Base-by-base conservation (phyloP, 2,329 filamentous ascomycete species). In the Xylariales sp. region DNA sequence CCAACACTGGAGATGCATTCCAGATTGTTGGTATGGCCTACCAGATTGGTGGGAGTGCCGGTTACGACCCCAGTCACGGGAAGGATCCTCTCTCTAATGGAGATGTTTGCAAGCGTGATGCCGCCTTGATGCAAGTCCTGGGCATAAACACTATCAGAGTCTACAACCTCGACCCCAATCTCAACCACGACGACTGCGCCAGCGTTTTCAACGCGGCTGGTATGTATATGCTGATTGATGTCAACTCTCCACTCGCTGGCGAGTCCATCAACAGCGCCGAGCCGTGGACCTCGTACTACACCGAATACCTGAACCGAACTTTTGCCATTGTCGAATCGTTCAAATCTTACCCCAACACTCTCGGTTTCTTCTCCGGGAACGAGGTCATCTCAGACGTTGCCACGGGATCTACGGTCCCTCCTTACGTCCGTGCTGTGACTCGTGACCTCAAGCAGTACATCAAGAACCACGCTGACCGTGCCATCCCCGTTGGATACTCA, bases 361-460 rank as follows among this genome's bases (percentile, higher is more conserved):
- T 82, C n/a, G 69, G 75, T 43, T 89, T 85, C 29, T 48, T 51
- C 48, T 46, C 48, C 5, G 42, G 44, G 27, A 41, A 41, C 31
- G 42, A 39, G 38, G 45, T 48, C 15, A 51, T 88, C 64, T 82
- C 85, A 61, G 70, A 82, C 50, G 69, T 78, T 38, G 59, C 70
- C 32, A 82, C 77, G 27, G 82, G 78, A 48, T 64, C 70, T 40
- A 63, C 62, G 40, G 80, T 78, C 24, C 84, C 84, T 31, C 82
- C 80, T n/a, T 90, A 87, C 61, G 70, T 83, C 51, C 74, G 80
- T 63, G 86, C 86, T 47, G 78, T 88, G 48, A 88, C 83, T 34
- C 82, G 86, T 56, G 86, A 90, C 63, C 72, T 90, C 61, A 88
- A 87, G 73, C 83, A 82, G 60, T 90, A 90, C 70, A 82, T 89